phyloP scores from a whole-genome alignment of 2,329 filamentous ascomycete genomes.

The Cytospora piceicola region DNA sequence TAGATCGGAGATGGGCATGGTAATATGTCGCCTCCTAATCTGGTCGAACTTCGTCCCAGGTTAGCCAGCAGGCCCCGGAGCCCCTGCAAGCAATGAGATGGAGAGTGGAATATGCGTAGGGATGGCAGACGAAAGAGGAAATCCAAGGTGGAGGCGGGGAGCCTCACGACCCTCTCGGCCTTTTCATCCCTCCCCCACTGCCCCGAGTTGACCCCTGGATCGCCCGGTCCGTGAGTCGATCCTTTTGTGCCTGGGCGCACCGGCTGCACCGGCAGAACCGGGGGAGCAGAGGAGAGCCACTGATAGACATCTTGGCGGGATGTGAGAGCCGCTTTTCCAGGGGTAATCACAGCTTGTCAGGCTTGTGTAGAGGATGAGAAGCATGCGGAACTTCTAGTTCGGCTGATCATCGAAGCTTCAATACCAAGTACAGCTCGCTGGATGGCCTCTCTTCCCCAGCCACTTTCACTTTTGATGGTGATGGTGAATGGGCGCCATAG shows the following conservation, averaged over 20 bases:
- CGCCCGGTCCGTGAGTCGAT: constrained; percentile 16
- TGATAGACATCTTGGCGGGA: constrained; percentile 3
- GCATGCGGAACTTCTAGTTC: neutral
- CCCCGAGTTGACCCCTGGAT: constrained; percentile 20
- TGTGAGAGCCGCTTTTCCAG: constrained; percentile 16
- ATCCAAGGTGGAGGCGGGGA: neutral
- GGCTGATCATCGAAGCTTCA: neutral
- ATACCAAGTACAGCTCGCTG: neutral
- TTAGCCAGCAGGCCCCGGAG: neutral
- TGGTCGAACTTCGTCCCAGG: constrained; percentile 16
- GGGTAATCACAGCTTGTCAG: constrained; percentile 7
- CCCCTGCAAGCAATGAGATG: constrained; percentile 9
- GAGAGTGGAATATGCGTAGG: neutral
- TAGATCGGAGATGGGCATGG: neutral
- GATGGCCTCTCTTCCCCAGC: neutral
- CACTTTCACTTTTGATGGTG: neutral
- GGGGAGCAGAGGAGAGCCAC: constrained; percentile 8
- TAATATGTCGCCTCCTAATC: constrained; percentile 1
- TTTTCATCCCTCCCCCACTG: neutral
- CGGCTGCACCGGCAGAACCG: neutral
- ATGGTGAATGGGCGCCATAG: too few relatives aligned
- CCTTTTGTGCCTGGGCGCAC: neutral
- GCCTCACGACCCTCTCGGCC: neutral
- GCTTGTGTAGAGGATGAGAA: neutral
- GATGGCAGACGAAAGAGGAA: constrained; percentile 14